Conservation (phyloP, 164 flowering plant genomes). For the Sedum album region DNA sequence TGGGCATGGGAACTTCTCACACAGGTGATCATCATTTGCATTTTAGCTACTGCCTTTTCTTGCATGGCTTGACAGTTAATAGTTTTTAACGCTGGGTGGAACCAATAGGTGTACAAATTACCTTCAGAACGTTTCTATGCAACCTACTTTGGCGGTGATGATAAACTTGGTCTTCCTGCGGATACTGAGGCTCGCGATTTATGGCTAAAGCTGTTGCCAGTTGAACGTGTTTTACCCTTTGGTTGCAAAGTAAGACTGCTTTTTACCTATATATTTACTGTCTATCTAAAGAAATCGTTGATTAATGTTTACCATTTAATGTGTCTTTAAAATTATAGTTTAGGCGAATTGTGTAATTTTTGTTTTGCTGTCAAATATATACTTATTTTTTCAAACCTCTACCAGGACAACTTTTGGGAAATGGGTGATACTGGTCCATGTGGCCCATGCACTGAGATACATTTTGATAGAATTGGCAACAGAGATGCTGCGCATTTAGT, state of each 20-base stretch:
- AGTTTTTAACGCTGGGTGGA: neutral
- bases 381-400: neutral
- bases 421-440: constrained; percentile 99
- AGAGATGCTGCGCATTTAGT: constrained; percentile 82
- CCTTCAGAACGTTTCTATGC: constrained; percentile 82
- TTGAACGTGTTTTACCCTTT: constrained; percentile 77
- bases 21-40: constrained; percentile 31
- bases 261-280: neutral
- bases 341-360: neutral
- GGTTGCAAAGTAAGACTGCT: constrained; percentile 64
- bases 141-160: constrained; percentile 98
- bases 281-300: neutral
- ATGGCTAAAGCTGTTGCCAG: constrained; percentile 75
- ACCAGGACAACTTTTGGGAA: constrained; percentile 98
- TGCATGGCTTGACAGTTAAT: neutral
- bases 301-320: neutral
- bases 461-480: constrained; percentile 83
- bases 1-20: constrained; percentile 98
- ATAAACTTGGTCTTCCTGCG: constrained; percentile 74
- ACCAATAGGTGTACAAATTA: constrained; percentile 56
- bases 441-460: constrained; percentile 97
- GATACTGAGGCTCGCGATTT: constrained; percentile 78
- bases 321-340: neutral
- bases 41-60: neutral
- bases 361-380: neutral